phyloP scores from a whole-genome alignment of 2,329 filamentous ascomycete species.

The Aspergillus carbonarius region DNA sequence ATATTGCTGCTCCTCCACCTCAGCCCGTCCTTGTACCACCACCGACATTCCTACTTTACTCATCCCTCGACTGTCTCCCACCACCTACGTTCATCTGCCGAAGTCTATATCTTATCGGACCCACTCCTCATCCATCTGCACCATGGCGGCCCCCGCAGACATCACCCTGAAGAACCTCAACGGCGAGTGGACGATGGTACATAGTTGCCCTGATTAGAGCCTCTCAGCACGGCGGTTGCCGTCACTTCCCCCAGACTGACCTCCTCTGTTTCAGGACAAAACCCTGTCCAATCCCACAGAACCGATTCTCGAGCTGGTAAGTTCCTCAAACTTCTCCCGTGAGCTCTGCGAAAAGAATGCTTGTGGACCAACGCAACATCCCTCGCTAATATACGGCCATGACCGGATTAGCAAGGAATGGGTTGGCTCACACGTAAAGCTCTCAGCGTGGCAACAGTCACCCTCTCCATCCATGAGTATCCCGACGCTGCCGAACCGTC shows the following conservation, averaged over 20 bases:
- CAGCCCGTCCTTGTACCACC: background rate
- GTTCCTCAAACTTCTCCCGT: constrained; percentile 6
- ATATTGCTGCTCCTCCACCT: background rate
- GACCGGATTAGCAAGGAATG: constrained; percentile 58
- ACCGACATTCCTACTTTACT: background rate
- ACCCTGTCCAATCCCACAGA: constrained; percentile 68
- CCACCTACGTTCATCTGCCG: background rate
- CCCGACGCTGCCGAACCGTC: constrained; percentile 41
- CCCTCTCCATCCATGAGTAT: constrained; percentile 61
- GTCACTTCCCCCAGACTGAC: background rate
- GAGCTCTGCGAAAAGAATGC: too few relatives aligned
- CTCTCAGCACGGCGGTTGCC: background rate
- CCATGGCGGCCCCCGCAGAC: constrained; percentile 69
- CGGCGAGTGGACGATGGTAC: constrained; percentile 69
- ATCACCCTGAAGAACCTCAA: constrained; percentile 67
- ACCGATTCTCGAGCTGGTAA: constrained; percentile 63
- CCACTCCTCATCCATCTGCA: constrained; percentile 27
- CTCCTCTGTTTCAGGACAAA: constrained; percentile 63
- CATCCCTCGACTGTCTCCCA: background rate
- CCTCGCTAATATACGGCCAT: constrained; percentile 13
- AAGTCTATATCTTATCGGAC: background rate
- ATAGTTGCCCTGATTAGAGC: constrained; percentile 21
- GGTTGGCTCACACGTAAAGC: constrained; percentile 71
- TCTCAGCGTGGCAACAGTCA: constrained; percentile 67
- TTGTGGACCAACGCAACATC: background rate